phyloP scores from a whole-genome alignment of 768 basidiomycete species.

The Boletus patriciae region DNA sequence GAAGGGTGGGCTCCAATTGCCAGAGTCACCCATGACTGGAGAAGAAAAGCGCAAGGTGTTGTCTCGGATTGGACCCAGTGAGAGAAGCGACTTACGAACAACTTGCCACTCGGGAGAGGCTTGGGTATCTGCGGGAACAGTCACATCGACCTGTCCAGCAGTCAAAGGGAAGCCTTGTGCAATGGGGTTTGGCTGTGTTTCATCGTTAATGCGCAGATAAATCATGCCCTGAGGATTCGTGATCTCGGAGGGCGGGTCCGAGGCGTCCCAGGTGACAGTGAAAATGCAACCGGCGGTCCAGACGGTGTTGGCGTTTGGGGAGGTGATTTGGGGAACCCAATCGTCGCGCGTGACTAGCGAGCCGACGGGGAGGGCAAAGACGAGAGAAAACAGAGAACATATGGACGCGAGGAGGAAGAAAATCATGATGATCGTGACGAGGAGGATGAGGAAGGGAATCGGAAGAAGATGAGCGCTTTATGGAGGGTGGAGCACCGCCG shows the following conservation, averaged over 20 bases:
- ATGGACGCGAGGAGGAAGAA: slow-evolving; percentile 15
- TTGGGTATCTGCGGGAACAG: slow-evolving; percentile 37
- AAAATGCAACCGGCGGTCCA: slow-evolving; percentile 44
- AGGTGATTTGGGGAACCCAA: slow-evolving; percentile 45
- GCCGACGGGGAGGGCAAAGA: slow-evolving; percentile 31
- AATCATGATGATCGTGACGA: slow-evolving; percentile 24
- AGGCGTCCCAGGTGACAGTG: slow-evolving; percentile 49
- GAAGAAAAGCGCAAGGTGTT: not conserved
- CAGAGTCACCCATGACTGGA: slow-evolving; percentile 55
- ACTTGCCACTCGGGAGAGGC: slow-evolving; percentile 44
- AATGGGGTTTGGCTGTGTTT: slow-evolving; percentile 36
- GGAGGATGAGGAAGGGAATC: not conserved
- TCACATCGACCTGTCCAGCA: slow-evolving; percentile 37
- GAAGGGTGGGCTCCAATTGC: slow-evolving; percentile 47
- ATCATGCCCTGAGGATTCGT: slow-evolving; percentile 48
- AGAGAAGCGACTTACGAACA: slow-evolving; percentile 40
- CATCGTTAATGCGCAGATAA: slow-evolving; percentile 38
- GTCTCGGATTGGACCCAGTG: not conserved
- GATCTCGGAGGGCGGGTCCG: slow-evolving; percentile 43
- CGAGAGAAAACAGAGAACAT: slow-evolving; percentile 27
- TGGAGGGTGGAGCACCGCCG: too few species aligned
- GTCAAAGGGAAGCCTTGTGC: slow-evolving; percentile 40
- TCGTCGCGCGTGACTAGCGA: slow-evolving; percentile 42
- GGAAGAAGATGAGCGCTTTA: too few species aligned
- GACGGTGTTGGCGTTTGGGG: slow-evolving; percentile 35